Evolutionary conservation across 176 grass and related monocot species (phyloP).

Genomic region (Oryza glumipatula): DNA sequence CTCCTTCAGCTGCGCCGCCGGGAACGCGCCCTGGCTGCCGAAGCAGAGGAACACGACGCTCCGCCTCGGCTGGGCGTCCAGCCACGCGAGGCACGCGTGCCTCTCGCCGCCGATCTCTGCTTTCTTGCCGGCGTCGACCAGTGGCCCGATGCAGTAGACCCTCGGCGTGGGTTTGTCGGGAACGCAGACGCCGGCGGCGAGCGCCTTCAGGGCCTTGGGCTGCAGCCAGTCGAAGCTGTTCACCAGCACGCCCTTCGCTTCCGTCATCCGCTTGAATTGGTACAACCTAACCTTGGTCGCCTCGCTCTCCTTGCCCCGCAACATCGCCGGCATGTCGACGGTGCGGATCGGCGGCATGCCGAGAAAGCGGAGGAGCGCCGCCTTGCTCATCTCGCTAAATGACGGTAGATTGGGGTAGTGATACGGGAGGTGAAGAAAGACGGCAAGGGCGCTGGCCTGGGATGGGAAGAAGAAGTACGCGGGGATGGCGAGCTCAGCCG

Average conservation of each 20-base stretch:
- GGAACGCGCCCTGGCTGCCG: slow-evolving; percentile 63
- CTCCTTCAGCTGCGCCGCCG: slow-evolving; percentile 48
- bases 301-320: slow-evolving; percentile 38
- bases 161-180: slow-evolving; percentile 35
- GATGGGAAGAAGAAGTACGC: slow-evolving; percentile 50
- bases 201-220: slow-evolving; percentile 27
- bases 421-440: slow-evolving; percentile 43
- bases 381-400: slow-evolving; percentile 43
- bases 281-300: slow-evolving; percentile 11
- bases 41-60: slow-evolving; percentile 84
- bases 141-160: slow-evolving; percentile 57
- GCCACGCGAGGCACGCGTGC: slow-evolving; percentile 67
- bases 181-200: slow-evolving; percentile 41
- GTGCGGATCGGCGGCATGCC: slow-evolving; percentile 46
- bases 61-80: slow-evolving; percentile 52
- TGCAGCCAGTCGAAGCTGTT: slow-evolving; percentile 65
- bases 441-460: slow-evolving; percentile 37
- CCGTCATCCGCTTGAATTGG: slow-evolving; percentile 37
- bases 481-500: slow-evolving; percentile 47
- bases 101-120: neutral
- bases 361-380: slow-evolving; percentile 31
- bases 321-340: slow-evolving; percentile 17
- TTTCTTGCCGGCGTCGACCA: slow-evolving; percentile 28
- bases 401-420: neutral
- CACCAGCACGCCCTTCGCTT: slow-evolving; percentile 49